A percentile compares a stretch with the other conserved stretches of the same genome.
phyloP scores from a whole-genome alignment of 768 basidiomycete species.

The Stropharia rugosoannulata region DNA sequence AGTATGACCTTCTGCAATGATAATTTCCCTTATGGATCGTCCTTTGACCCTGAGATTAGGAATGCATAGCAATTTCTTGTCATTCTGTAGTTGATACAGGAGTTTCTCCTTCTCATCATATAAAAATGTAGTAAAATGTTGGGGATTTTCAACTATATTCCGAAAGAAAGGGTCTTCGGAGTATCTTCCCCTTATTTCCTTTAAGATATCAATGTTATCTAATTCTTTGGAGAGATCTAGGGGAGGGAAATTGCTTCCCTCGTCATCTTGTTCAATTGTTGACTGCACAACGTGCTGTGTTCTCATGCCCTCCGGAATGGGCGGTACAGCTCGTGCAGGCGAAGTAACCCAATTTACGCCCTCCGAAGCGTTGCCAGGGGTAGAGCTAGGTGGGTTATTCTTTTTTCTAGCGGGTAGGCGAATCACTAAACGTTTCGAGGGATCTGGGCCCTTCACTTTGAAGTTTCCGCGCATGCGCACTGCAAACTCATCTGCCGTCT shows the following conservation, averaged over 20 bases:
- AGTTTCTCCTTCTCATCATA: background rate
- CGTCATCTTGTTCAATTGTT: background rate
- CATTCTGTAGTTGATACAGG: slow-evolving; percentile 1
- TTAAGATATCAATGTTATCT: slow-evolving; percentile 1
- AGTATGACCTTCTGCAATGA: slow-evolving; percentile 5
- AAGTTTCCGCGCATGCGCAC: background rate
- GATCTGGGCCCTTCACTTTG: slow-evolving; percentile 2
- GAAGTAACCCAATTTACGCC: background rate
- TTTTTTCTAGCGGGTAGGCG: background rate
- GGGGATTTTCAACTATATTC: slow-evolving; percentile 2
- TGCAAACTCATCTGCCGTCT: slow-evolving; percentile 13
- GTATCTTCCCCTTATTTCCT: slow-evolving; percentile 3
- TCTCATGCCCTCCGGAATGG: background rate
- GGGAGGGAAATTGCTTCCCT: background rate
- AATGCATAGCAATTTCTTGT: background rate
- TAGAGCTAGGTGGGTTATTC: background rate
- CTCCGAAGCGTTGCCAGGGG: background rate
- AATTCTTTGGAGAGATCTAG: background rate
- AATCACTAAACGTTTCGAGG: background rate
- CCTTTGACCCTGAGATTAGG: background rate
- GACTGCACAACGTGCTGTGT: too few species aligned
- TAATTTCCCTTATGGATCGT: slow-evolving; percentile 1
- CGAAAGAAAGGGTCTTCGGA: slow-evolving; percentile 7
- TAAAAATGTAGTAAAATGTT: slow-evolving; percentile 10
- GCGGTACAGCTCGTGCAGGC: background rate